Evolutionary conservation across 2,329 filamentous ascomycete genomes (phyloP), one percentile per base, ranked within the genome.

Genomic region (Nigrospora oryzae): DNA sequence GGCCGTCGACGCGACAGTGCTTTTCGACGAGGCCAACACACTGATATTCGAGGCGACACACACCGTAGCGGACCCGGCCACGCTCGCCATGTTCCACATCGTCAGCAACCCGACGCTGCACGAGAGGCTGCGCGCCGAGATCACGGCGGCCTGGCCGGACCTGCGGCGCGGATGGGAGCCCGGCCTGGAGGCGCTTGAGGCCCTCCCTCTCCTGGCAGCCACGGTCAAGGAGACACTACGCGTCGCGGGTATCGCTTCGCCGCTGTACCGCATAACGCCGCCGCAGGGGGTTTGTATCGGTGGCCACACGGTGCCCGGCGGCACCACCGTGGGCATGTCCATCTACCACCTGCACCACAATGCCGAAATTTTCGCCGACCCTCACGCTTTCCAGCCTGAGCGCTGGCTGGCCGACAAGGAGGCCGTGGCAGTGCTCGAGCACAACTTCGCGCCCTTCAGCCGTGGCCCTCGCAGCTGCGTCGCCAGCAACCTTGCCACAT

Each of bases 1-100:
- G 57, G 58, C 54, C 1, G 36, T 62, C 2, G 59, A 58, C 49
- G 58, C 59, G 41, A 48, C 49, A 2, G 47, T 45, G 5, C 43
- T 51, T 4, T 49, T 42, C 39, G 44, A 42, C 40, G 40, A 42
- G 40, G 40, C 40, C 40, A 42, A 42, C 40, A 42, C 40, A 17
- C 32, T 42, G 32, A 42, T 42, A 8, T 42, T 42, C 33, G 40
- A 42, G 40, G 40, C 40, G 32, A 42, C 40, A 4, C 40, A 42
- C 33, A 42, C 40, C 8, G 33, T 36, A 7, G 40, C 40, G 17
- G 40, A 42, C 33, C 40, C 40, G 33, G 36, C 33, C 40, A 42
- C 36, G 40, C 36, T 42, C 19, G 40, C 32, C 40, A 32, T 42
- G 13, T 35, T 36, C 17, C 40, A 42, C 40, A 36, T 42, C 19